Base-by-base conservation (phyloP, 2,329 filamentous ascomycete species). In the Pyrenophora tritici-repentis region DNA sequence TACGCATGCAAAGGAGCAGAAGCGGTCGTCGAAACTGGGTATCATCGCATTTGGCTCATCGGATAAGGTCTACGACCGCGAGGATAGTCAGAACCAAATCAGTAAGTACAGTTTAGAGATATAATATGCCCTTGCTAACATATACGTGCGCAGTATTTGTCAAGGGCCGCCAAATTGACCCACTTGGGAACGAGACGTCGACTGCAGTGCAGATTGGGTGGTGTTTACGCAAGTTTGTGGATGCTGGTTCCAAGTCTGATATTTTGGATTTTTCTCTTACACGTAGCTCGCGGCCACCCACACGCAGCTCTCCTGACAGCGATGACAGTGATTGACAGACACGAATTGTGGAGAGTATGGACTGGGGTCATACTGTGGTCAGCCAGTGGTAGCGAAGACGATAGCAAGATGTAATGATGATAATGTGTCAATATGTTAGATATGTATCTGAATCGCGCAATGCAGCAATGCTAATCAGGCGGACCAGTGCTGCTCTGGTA, bases 11-110 rank as follows among this genome's bases (percentile, higher is more conserved):
- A 61, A 55, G n/a, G 53, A 58, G 13, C 61, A 70, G 10, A 47
- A 50, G 1, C 63, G 68, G 7, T 55, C 55, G n/a, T 73, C 73
- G 0, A 74, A 72, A 49, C 70, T 79, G 29, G 73, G 70, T n/a
- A 67, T 79, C 35, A 72, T 79, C 32, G 77, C 77, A 2, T 79
- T 78, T 55, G 78, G 77, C 13, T 71, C 73, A 9, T 77, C 75
- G 1, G 76, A 79, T 53, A 76, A 75, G 41, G 74, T 78, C 12
- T 78, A 78, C 59, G 76, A 78, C 46, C 75, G 76, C 14, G 74
- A 78, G 59, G 77, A 79, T 50, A 74, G 69, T 43, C 69, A 72
- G 50, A 78, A 78, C 51, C 76, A 78, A 52, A 71, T 78, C 51
- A 74, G 58, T 61, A 47, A 12, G 58, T 58, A 3, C 13, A 7